Conservation (phyloP, 208 protist species). For the Trypanosoma cruzi region DNA sequence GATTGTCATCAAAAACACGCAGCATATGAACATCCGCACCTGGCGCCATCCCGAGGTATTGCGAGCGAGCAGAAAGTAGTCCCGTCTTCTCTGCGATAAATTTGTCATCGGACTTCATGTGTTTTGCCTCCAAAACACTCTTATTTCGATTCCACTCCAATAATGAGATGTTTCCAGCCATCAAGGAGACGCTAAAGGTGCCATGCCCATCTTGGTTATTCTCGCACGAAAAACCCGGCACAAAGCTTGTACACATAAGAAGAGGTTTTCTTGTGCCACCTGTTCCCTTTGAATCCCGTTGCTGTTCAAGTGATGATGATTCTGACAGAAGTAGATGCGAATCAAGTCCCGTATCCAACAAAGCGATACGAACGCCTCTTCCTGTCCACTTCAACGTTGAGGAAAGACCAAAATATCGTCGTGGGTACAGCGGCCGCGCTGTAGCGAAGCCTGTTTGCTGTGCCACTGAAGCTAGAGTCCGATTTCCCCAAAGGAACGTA, state of each 20-base stretch:
- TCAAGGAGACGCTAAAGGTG: constrained; percentile 95
- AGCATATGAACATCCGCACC: constrained; percentile 90
- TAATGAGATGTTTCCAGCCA: constrained; percentile 64
- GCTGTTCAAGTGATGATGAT: background rate
- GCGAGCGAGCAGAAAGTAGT: constrained; percentile 13
- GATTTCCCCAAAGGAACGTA: background rate
- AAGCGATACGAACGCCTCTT: constrained; percentile 49
- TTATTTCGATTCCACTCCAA: background rate
- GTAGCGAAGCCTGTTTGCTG: background rate
- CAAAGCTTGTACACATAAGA: constrained; percentile 53
- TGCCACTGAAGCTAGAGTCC: background rate
- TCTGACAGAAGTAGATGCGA: constrained; percentile 13
- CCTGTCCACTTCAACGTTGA: constrained; percentile 33
- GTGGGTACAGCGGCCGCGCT: constrained; percentile 16
- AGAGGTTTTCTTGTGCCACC: background rate
- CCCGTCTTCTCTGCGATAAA: background rate
- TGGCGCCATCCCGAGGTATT: constrained; percentile 92
- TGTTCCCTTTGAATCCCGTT: background rate
- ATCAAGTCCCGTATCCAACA: constrained; percentile 67
- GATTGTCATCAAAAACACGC: constrained; percentile 93
- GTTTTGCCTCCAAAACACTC: background rate
- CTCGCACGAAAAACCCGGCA: constrained; percentile 52
- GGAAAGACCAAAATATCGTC: constrained; percentile 23
- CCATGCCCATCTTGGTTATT: constrained; percentile 94
- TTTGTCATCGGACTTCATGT: background rate